Evolutionary conservation across 345 rosid species (phyloP).

Genomic region (Hibiscus mutabilis): DNA sequence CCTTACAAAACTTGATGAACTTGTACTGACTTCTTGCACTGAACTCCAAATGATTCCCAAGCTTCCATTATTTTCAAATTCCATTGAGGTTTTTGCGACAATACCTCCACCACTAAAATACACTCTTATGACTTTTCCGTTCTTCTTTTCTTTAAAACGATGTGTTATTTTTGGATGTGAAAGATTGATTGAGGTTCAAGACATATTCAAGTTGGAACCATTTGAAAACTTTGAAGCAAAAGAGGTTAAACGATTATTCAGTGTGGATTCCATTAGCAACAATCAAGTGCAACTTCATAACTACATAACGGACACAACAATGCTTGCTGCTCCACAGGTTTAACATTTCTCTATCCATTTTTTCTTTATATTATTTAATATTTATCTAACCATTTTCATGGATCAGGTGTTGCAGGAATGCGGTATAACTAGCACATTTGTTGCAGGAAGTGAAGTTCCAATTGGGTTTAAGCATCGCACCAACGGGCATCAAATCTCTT

Average conservation of each 20-base stretch:
- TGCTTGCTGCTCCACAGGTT: slow-evolving; percentile 13
- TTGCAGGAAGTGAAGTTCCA: slow-evolving; percentile 15
- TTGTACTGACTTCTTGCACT: slow-evolving; percentile 3
- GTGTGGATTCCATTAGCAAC: neutral
- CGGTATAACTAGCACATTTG: too few relatives aligned
- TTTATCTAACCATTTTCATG: too few relatives aligned
- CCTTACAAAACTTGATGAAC: slow-evolving; percentile 11
- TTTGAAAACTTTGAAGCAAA: slow-evolving; percentile 1
- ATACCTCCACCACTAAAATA: neutral
- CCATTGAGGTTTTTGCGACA: neutral
- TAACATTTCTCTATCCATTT: too few relatives aligned
- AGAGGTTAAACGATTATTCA: neutral
- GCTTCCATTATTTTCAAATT: slow-evolving; percentile 3
- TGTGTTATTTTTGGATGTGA: slow-evolving; percentile 14
- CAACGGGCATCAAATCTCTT: neutral
- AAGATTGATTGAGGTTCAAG: slow-evolving; percentile 11
- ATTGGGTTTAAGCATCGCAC: neutral
- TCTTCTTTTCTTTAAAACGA: neutral
- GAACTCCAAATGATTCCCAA: slow-evolving; percentile 7
- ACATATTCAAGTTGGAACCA: neutral
- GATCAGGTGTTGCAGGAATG: slow-evolving; percentile 18
- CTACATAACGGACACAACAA: neutral
- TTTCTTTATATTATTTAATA: neutral
- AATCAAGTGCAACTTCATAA: neutral
- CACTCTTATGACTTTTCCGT: neutral